Evolutionary conservation across 2,329 filamentous ascomycete genomes (phyloP), one percentile per base, ranked within the genome.

Genomic region (Curvularia sp.): DNA sequence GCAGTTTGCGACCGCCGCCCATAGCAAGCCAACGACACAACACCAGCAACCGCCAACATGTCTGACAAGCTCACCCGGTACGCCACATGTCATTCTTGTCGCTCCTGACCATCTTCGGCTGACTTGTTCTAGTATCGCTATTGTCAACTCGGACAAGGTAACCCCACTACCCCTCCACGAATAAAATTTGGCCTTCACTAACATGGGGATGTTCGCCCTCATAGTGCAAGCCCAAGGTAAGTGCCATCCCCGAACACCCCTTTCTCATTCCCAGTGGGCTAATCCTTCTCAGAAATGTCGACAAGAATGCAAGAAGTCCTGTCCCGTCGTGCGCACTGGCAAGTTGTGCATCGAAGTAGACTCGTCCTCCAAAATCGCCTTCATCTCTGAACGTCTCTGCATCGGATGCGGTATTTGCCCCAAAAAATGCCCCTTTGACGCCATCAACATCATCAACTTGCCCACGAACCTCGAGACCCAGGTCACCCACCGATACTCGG

Each of bases 381-480:
- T 97, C 85, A 96, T 99, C 75, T 98, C 94, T 67, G 95, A 99
- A 80, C 88, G 88, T 65, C 88, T 97, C 63, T 97, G 94, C 79
- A 97, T 98, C 74, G 95, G 95, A 80, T 99, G 96, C 77, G 96
- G 95, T 89, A 99, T 99, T 83, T 99, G 96, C 80, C 93, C 94
- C 44, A 99, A 99, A 85, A 98, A 98, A 81, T 99, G 95, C 80
- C 95, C 95, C 15, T 99, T 99, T 81, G 90, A 93, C 76, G 95
- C 95, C 67, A 99, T 99, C 82, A 96, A 94, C 79, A 99, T 99
- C 80, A 99, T 99, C 92, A 99, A 99, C 84, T 84, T 99, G 85
- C 95, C 96, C 70, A 99, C 95, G 78, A 99, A 99, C 82, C 90
- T 99, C 80, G 95, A 99, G 81, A 96, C 90, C 67, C 91, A 98